Evolutionary conservation across 768 basidiomycete species (phyloP).

Genomic region (Lactarius indigo): DNA sequence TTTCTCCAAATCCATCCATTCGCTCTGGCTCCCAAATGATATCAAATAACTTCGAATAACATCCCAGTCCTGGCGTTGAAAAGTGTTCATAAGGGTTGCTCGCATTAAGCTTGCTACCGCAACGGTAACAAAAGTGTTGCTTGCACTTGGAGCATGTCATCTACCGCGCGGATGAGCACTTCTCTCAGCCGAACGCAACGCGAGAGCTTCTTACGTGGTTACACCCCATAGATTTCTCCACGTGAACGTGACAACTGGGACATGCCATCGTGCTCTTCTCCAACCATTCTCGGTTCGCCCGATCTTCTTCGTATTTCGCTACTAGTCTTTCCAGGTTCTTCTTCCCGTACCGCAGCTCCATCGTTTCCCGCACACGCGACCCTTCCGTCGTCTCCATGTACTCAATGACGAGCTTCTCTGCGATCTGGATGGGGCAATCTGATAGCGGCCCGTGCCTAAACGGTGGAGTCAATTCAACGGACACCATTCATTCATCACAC

Average conservation of each 20-base stretch:
- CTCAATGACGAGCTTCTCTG: constrained; percentile 61
- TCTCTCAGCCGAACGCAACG: neutral
- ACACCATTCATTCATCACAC: neutral
- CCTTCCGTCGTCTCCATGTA: constrained; percentile 59
- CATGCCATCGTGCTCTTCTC: constrained; percentile 63
- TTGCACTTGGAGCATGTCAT: constrained; percentile 77
- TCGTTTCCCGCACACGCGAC: constrained; percentile 43
- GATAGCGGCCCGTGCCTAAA: constrained; percentile 79
- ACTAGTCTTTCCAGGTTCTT: constrained; percentile 60
- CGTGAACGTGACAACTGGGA: constrained; percentile 67
- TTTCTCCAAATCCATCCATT: constrained; percentile 38
- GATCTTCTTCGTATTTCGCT: constrained; percentile 63
- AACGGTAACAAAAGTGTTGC: constrained; percentile 81
- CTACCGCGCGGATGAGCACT: constrained; percentile 35
- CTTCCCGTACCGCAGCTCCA: constrained; percentile 67
- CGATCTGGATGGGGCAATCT: constrained; percentile 62
- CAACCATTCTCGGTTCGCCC: constrained; percentile 72
- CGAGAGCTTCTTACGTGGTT: constrained; percentile 61
- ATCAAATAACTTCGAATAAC: constrained; percentile 70
- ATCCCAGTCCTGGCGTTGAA: constrained; percentile 46
- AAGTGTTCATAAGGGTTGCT: constrained; percentile 68
- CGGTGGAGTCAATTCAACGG: neutral
- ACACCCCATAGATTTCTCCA: constrained; percentile 78
- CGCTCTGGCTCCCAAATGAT: constrained; percentile 45
- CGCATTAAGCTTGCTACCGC: constrained; percentile 50